A percentile compares a stretch with the other conserved stretches of the same genome.
Conservation (phyloP, 108 stramenopile genomes). For the Discostella pseudostelligera region DNA sequence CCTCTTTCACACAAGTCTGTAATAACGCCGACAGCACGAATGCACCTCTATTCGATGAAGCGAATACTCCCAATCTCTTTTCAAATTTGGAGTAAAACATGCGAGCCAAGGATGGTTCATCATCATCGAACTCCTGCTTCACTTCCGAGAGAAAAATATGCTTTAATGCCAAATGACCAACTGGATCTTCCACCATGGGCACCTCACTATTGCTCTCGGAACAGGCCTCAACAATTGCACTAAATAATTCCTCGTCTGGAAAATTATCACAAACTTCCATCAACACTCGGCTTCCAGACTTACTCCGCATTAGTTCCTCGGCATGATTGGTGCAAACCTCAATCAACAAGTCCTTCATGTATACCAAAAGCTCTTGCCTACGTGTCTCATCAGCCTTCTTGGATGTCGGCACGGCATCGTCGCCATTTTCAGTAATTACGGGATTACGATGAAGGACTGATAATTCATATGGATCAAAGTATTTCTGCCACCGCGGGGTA, state of each 20-base stretch:
- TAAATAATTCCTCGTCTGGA: conserved; percentile 44
- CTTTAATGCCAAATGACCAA: conserved; percentile 74
- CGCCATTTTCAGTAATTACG: conserved; percentile 49
- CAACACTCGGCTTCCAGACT: conserved; percentile 77
- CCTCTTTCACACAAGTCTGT: conserved; percentile 46
- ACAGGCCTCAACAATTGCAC: conserved; percentile 56
- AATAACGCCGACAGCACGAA: conserved; percentile 74
- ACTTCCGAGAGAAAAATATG: conserved; percentile 63
- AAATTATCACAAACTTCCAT: conserved; percentile 69
- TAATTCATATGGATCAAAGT: conserved; percentile 88
- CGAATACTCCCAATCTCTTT: conserved; percentile 50
- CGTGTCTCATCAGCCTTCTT: conserved; percentile 86
- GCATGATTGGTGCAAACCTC: conserved; percentile 74
- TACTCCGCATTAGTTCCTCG: conserved; percentile 67
- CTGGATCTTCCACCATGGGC: conserved; percentile 72
- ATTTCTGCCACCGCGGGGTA: conserved; percentile 46
- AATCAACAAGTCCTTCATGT: conserved; percentile 61
- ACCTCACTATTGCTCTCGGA: conserved; percentile 26
- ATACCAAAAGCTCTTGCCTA: conserved; percentile 76
- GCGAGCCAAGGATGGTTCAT: conserved; percentile 40
- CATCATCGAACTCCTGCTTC: conserved; percentile 30
- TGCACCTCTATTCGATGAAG: conserved; percentile 69
- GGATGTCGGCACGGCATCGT: conserved; percentile 69
- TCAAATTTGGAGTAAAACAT: conserved; percentile 49
- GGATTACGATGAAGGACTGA: conserved; percentile 67